Evolutionary conservation across 768 basidiomycete genomes (phyloP).

Genomic region (Mrakia blollopis): DNA sequence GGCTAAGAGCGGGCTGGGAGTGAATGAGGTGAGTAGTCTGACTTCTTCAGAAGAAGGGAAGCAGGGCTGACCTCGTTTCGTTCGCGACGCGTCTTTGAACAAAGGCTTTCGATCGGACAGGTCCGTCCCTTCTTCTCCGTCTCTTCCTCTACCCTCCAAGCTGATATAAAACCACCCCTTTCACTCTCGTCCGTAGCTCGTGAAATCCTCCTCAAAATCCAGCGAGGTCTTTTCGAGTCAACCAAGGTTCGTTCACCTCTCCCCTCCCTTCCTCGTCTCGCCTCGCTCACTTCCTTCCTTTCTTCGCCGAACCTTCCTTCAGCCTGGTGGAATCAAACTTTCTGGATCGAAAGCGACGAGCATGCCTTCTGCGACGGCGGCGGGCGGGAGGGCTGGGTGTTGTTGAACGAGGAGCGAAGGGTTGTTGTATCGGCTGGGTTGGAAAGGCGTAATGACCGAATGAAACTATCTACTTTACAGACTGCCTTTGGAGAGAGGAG

Average conservation of each 20-base stretch:
- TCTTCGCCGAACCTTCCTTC: background rate
- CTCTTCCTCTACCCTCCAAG: background rate
- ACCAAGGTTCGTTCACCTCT: background rate
- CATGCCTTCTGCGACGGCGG: background rate
- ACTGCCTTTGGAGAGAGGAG: no score
- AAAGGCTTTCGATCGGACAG: conserved; percentile 18
- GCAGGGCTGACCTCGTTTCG: background rate
- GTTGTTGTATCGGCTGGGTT: no score
- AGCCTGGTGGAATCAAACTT: conserved; percentile 11
- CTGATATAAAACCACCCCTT: background rate
- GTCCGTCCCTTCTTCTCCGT: background rate
- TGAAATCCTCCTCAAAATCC: conserved; percentile 25
- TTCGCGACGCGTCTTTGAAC: no score
- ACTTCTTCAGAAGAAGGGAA: background rate
- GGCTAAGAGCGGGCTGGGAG: conserved; percentile 82
- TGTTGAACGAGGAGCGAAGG: background rate
- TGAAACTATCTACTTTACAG: no score
- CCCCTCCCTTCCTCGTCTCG: background rate
- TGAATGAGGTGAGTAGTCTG: conserved; percentile 61
- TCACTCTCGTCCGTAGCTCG: background rate
- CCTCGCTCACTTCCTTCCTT: background rate
- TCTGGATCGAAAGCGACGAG: background rate
- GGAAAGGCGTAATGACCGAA: no score
- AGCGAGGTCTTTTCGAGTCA: conserved; percentile 17
- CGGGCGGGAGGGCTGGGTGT: background rate